Conservation (phyloP, 2,329 filamentous ascomycete species). For the Penicillium freii region DNA sequence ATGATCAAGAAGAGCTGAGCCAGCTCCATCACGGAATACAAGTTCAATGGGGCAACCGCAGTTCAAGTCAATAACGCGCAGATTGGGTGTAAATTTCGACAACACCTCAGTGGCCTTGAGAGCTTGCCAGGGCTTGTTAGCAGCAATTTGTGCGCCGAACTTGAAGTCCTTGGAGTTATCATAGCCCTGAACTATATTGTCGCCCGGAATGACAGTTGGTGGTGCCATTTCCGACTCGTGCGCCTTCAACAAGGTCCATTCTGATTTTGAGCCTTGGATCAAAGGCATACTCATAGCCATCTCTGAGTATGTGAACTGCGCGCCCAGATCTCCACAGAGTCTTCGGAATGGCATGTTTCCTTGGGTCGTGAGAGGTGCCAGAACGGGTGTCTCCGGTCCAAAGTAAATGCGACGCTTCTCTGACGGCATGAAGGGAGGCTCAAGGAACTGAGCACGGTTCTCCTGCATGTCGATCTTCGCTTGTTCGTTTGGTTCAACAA, state of each 20-base stretch:
- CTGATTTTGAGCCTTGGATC: constrained; percentile 81
- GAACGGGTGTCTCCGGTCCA: constrained; percentile 82
- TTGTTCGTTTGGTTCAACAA: constrained; percentile 2
- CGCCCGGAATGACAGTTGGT: constrained; percentile 60
- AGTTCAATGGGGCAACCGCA: constrained; percentile 97
- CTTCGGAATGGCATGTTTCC: constrained; percentile 93
- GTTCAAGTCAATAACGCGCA: constrained; percentile 92
- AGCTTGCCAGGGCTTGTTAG: constrained; percentile 86
- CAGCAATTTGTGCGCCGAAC: constrained; percentile 90
- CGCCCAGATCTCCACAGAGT: constrained; percentile 83
- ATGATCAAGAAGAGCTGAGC: constrained; percentile 86
- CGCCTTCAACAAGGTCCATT: constrained; percentile 93
- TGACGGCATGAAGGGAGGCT: constrained; percentile 82
- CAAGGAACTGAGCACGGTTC: constrained; percentile 74
- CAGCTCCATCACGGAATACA: constrained; percentile 81
- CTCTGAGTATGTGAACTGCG: constrained; percentile 93
- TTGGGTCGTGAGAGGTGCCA: constrained; percentile 95
- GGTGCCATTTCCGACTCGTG: constrained; percentile 77
- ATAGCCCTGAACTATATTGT: constrained; percentile 68
- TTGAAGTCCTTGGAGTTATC: constrained; percentile 78
- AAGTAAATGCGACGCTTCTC: constrained; percentile 96
- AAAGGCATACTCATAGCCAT: constrained; percentile 94
- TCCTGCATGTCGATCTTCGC: constrained; percentile 50
- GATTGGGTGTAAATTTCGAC: constrained; percentile 70
- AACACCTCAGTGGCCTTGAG: constrained; percentile 84